Evolutionary conservation across 176 grass and related monocot species (phyloP), one percentile per base, ranked within the genome.

Genomic region (Ananas comosus): DNA sequence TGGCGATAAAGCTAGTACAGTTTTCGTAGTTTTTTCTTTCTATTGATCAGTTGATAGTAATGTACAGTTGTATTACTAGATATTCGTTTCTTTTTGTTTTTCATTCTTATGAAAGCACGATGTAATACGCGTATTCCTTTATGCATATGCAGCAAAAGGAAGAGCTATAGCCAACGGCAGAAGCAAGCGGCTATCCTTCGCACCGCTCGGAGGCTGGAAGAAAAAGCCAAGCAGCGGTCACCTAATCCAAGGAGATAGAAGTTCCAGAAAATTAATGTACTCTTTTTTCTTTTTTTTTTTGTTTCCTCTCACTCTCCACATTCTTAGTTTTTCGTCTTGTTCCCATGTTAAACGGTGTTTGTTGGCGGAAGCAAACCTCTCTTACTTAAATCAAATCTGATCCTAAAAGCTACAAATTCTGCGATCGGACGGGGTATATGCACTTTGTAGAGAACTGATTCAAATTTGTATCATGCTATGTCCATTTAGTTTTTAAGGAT

Each of bases 131-230:
- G 65, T 74, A 50, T 76, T 69, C 48, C 14, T 68, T 17, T 66
- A 27, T 85, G 68, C 47, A 13, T 75, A 59, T 87, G 82, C 79
- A 97, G 93, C 76, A 92, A 88, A 89, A 87, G 86, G 76, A 81
- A 87, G 75, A 85, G 89, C 66, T 83, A 80, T 70, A 81, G 61
- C 13, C 70, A 12, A 58, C 78, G 54, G 50, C 86, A 76, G 69
- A 92, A 82, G 73, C 84, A 92, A 70, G 86, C 79, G 76, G 85
- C 71, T 70, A 70, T 88, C 48, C 70, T 14, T 56, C 89, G 84
- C 66, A 76, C 69, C 33, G 70, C 79, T 51, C 79, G 75, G 69
- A 87, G 70, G 72, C 49, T 87, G 51, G 83, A 90, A 58, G 68
- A 63, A 13, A 86, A 78, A 75, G 82, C 70, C 75, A 85, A 81